Percentiles rank a stretch among this genome's conserved stretches.
Evolutionary conservation across 1,139 yeast species (phyloP).

Genomic region (Saccharomyces uvarum): DNA sequence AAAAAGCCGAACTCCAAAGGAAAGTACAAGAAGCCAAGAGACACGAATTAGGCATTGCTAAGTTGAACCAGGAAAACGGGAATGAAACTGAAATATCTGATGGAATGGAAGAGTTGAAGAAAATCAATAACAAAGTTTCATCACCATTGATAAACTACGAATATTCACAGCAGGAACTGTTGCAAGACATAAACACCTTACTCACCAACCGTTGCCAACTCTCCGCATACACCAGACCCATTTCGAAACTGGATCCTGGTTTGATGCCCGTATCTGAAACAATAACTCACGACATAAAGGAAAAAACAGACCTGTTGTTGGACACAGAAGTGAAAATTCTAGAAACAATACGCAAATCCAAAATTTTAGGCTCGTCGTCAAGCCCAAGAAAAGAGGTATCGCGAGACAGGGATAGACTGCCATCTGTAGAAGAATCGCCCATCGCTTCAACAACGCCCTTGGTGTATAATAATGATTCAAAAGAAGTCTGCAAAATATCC

Average conservation of each 20-base stretch:
- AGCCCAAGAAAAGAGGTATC: conserved; percentile 39
- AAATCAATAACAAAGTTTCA: background rate
- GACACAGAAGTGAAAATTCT: conserved; percentile 25
- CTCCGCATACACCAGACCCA: conserved; percentile 47
- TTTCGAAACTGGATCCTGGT: conserved; percentile 63
- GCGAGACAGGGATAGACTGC: conserved; percentile 12
- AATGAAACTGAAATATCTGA: conserved; percentile 14
- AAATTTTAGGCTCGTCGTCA: conserved; percentile 36
- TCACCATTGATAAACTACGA: background rate
- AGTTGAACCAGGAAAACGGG: conserved; percentile 11
- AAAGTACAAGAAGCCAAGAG: conserved; percentile 41
- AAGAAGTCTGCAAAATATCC: conserved; percentile 37
- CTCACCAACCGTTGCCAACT: conserved; percentile 27
- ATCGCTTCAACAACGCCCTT: conserved; percentile 1
- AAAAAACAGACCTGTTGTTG: conserved; percentile 3
- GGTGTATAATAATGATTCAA: conserved; percentile 2
- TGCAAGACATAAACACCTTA: background rate
- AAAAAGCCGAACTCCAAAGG: conserved; percentile 40
- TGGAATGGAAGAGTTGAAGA: conserved; percentile 3
- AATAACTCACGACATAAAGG: conserved; percentile 4
- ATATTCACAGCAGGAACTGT: conserved; percentile 10
- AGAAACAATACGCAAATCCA: conserved; percentile 36
- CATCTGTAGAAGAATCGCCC: conserved; percentile 2
- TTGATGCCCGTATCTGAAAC: conserved; percentile 11
- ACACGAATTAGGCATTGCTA: conserved; percentile 36